phyloP scores from a whole-genome alignment of 805 yeast genomes.

The Lachancea fermentati region DNA sequence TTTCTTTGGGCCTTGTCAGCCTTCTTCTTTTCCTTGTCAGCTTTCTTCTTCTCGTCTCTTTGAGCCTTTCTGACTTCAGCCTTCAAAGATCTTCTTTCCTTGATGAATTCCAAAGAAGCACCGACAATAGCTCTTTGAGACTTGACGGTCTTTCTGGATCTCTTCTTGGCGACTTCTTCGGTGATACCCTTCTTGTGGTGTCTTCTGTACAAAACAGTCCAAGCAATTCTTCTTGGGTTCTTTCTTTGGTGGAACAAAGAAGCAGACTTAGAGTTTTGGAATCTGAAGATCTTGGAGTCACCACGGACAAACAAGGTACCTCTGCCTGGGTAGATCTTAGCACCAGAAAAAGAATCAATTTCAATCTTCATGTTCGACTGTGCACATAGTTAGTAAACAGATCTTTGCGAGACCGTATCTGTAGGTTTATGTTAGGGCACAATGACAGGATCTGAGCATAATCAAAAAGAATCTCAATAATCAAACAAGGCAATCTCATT shows the following conservation, averaged over 20 bases:
- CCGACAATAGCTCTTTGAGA: constrained; percentile 99
- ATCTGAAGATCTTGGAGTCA: constrained; percentile 99
- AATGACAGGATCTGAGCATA: no score
- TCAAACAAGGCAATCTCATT: no score
- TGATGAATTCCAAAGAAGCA: constrained; percentile 97
- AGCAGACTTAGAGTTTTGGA: constrained; percentile 95
- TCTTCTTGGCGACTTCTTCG: constrained; percentile 97
- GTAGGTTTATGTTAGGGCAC: no score
- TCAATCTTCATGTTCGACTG: constrained; percentile 86
- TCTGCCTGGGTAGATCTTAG: constrained; percentile 99
- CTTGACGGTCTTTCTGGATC: constrained; percentile 96
- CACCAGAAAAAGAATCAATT: constrained; percentile 98
- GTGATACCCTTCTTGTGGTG: constrained; percentile 99
- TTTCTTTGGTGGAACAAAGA: constrained; percentile 99
- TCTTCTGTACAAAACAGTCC: constrained; percentile 99
- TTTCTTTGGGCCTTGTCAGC: constrained; percentile 90
- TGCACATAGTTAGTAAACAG: constrained; percentile 7
- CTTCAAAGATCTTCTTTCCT: constrained; percentile 92
- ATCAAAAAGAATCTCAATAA: no score
- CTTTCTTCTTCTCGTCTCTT: constrained; percentile 83
- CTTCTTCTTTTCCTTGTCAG: constrained; percentile 86
- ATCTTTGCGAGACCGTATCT: no score
- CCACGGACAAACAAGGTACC: constrained; percentile 99
- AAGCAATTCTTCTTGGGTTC: constrained; percentile 99
- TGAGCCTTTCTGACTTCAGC: constrained; percentile 98